Evolutionary conservation across 108 stramenopile species (phyloP), one percentile per base, ranked within the genome.

Genomic region (Fragilariopsis cylindrus): DNA sequence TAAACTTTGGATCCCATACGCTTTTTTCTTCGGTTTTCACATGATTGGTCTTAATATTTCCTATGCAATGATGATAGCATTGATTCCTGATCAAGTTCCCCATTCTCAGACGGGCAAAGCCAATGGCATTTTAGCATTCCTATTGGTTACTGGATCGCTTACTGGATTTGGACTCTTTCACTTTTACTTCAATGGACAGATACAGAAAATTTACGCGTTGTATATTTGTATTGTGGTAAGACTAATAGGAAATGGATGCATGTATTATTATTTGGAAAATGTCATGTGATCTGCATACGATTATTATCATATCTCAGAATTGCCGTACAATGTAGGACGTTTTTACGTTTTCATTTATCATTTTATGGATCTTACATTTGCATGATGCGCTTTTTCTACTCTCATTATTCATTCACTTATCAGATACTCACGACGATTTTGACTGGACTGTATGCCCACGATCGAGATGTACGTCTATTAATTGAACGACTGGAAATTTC

Each of bases 61-160:
- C 60, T 90, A 85, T 72, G 73, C 77, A 55, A 83, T 86, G 76
- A 88, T 90, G 87, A 68, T 90, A n/a, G 87, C 84, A 16, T n/a
- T 87, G 45, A 82, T 88, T 50, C 85, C 90, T 3, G 90, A 90
- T 39, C 60, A 72, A 48, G 77, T 89, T 4, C 85, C 83, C 2
- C 19, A 69, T 39, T 43, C 56, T 2, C 87, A 90, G 72, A 87
- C 81, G 6, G 90, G 90, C 9, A 55, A 65, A 8, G 90, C 87
- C 68, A 90, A 90, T 70, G 90, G 87, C 16, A 71, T 82, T 18
- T 58, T 87, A 19, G 90, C 87, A 9, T 63, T 88, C 5, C 74
- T 82, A 16, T 43, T 82, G 40, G 87, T 88, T 4, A 67, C 75
- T 12, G 90, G 90, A 41, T 81, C 82, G 7, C 71, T 90, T 13